Base-by-base conservation (phyloP, 257 asterid species). In the Marsdenia floribunda region DNA sequence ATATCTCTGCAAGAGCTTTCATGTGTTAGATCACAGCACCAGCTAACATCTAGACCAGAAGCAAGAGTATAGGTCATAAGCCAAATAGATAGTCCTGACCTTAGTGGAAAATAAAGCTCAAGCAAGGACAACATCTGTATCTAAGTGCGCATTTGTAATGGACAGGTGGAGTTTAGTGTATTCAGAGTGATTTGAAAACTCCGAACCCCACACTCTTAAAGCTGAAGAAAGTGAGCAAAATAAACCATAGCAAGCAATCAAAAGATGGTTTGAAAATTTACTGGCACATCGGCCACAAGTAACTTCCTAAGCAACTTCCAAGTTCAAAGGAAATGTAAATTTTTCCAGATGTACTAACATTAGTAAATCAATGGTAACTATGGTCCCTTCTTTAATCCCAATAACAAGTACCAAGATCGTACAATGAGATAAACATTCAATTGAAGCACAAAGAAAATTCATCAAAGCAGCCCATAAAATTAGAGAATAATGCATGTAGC, bases 1-100 rank as follows among this genome's bases (percentile, higher is more conserved):
- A 29, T 0, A 29, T 29, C 33, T 95, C 98, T 92, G 99, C 84
- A 85, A 81, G 77, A n/a, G 59, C 40, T 71, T 42, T 73, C 77
- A 38, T 63, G 72, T 24, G 81, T 82, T 77, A 85, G 82, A 74
- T 68, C 50, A 73, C 38, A 49, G 66, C 71, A 68, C 76, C 58
- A 59, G 61, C 72, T 55, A 26, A 66, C 38, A 21, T 46, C 74
- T 42, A 53, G 19, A 57, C 18, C 18, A 50, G 24, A 44, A 42
- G 61, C 42, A 26, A 42, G 5, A 77, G 10, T n/a, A n/a, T 44
- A 54, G 15, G 13, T 44, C 70, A 65, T 33, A 37, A 65, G 15
- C 26, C 29, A 65, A 38, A 18, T 7, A 65, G 26, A 19, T 3
- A 37, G 42, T 33, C 40, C 47, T 64, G 19, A 24, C 33, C 37